A percentile compares a stretch with the other conserved stretches of the same genome.
Evolutionary conservation across 2,329 filamentous ascomycete species (phyloP).

Genomic region (Exophiala lecanii-corni): DNA sequence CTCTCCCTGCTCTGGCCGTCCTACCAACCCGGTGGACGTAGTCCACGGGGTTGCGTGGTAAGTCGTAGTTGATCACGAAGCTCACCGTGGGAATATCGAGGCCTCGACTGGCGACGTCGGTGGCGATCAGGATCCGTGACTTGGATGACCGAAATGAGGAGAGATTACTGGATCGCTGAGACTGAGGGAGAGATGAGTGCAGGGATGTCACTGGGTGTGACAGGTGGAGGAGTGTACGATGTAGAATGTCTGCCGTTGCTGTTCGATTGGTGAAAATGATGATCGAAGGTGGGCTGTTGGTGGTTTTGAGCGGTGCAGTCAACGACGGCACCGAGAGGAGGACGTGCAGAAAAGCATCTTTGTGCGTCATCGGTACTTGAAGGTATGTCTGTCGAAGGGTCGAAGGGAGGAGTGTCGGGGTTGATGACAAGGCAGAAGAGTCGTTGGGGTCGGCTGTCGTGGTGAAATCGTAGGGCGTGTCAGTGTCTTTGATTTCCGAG

Average conservation of each 20-base stretch:
- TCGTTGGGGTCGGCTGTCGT: conserved; percentile 30
- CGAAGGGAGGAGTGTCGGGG: conserved; percentile 57
- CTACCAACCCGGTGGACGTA: conserved; percentile 96
- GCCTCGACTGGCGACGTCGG: conserved; percentile 89
- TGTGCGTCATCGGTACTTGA: conserved; percentile 83
- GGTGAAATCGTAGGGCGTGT: conserved; percentile 62
- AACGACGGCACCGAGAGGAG: conserved; percentile 51
- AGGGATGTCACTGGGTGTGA: conserved; percentile 86
- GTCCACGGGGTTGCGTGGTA: conserved; percentile 92
- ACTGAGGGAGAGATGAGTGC: conserved; percentile 81
- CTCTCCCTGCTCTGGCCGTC: conserved; percentile 84
- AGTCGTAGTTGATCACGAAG: conserved; percentile 90
- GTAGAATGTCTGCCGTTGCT: conserved; percentile 78
- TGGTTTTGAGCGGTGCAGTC: conserved; percentile 55
- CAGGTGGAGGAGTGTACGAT: conserved; percentile 79
- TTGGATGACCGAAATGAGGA: conserved; percentile 86
- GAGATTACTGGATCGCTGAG: conserved; percentile 79
- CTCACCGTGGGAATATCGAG: conserved; percentile 91
- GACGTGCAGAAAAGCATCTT: conserved; percentile 89
- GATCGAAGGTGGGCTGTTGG: conserved; percentile 68
- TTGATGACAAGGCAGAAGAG: not conserved
- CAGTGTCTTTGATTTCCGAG: conserved; percentile 83
- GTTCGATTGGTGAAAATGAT: conserved; percentile 97
- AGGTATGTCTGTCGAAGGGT: conserved; percentile 81
- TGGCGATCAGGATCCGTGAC: conserved; percentile 85